phyloP scores from a whole-genome alignment of 495 filamentous ascomycete species.

The Penicillium paradoxum region DNA sequence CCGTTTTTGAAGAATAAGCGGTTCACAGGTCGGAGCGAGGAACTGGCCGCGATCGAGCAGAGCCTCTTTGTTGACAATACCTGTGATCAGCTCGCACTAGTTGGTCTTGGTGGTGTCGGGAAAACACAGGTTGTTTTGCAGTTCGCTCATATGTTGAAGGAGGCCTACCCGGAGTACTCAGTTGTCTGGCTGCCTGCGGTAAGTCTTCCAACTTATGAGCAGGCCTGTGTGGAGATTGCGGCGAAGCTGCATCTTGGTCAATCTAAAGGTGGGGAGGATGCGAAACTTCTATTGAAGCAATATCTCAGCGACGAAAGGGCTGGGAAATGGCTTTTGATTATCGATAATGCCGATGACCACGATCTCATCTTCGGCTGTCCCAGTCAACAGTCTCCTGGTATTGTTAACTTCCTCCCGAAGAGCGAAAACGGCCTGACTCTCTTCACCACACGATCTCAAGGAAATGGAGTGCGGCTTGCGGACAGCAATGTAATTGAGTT shows the following conservation, averaged over 20 bases:
- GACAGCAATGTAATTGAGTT: background rate
- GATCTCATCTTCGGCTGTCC: constrained; percentile 1
- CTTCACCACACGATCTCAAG: background rate
- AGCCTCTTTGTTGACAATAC: too few species aligned
- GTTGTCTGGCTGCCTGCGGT: constrained; percentile 46
- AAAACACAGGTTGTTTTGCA: constrained; percentile 51
- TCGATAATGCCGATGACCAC: constrained; percentile 31
- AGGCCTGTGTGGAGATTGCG: constrained; percentile 39
- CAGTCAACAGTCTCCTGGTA: background rate
- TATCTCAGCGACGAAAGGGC: constrained; percentile 19
- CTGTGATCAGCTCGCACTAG: constrained; percentile 20
- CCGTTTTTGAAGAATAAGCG: too few species aligned
- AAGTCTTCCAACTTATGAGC: constrained; percentile 35
- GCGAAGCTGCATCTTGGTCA: constrained; percentile 15
- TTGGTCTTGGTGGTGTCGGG: constrained; percentile 44
- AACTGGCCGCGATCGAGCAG: too few species aligned
- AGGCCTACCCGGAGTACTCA: constrained; percentile 27
- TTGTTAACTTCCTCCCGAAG: background rate
- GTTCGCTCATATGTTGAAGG: constrained; percentile 37
- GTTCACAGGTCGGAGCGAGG: too few species aligned
- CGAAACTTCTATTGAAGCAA: constrained; percentile 20
- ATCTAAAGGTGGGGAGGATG: constrained; percentile 13
- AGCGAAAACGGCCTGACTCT: background rate
- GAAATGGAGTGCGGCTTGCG: background rate
- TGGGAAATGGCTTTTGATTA: constrained; percentile 32